Conservation (phyloP, 306 rosid genomes). For the Leucaena leucocephala region DNA sequence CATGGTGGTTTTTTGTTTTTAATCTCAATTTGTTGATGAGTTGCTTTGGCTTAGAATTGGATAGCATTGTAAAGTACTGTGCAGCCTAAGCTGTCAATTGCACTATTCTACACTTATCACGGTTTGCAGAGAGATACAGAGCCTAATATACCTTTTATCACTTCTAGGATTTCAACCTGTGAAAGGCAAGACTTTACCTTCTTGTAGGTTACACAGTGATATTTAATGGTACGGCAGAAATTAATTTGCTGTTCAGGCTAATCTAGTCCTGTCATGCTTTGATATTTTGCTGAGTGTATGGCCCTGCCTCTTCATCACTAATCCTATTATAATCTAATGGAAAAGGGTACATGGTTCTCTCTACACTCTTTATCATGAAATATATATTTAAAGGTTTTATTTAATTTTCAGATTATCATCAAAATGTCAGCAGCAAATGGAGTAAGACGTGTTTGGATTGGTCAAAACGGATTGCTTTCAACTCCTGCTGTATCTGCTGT, state of each 20-base stretch:
- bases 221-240: neutral
- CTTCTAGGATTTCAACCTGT: conserved; percentile 13
- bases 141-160: conserved; percentile 11
- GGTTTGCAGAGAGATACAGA: conserved; percentile 9
- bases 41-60: conserved; percentile 30
- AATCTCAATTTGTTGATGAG: conserved; percentile 24
- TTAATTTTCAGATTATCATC: conserved; percentile 68
- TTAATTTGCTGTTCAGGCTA: neutral
- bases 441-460: conserved; percentile 88
- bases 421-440: conserved; percentile 97
- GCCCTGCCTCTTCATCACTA: conserved; percentile 3
- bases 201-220: neutral
- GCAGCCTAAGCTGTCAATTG: conserved; percentile 3
- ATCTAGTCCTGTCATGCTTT: neutral
- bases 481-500: conserved; percentile 99
- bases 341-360: neutral
- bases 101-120: conserved; percentile 19
- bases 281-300: neutral
- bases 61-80: conserved; percentile 11
- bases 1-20: neutral
- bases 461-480: conserved; percentile 93
- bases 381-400: conserved; percentile 11
- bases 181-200: neutral
- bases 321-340: conserved; percentile 3
- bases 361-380: conserved; percentile 10